Conservation (phyloP, 352 stramenopile species). For the Phytophthora sojae region DNA sequence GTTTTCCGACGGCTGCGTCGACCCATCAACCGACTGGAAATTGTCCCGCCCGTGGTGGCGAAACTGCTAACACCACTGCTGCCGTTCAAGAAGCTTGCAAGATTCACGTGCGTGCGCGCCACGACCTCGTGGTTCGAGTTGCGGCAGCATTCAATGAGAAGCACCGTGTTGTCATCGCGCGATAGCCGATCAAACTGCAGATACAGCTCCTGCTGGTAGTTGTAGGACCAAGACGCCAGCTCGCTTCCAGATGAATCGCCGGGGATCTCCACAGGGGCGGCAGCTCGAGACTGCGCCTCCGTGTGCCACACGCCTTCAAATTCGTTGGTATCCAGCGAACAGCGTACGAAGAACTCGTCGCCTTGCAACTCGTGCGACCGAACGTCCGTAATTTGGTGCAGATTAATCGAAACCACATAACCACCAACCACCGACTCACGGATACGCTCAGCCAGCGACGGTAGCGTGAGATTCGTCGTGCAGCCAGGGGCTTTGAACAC, state of each 20-base stretch:
- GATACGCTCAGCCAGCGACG: constrained; percentile 82
- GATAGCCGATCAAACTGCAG: constrained; percentile 87
- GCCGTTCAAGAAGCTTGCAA: constrained; percentile 82
- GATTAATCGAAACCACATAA: constrained; percentile 78
- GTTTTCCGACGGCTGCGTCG: constrained; percentile 38
- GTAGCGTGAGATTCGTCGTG: constrained; percentile 82
- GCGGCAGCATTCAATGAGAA: constrained; percentile 85
- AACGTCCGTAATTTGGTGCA: constrained; percentile 75
- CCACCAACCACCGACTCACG: constrained; percentile 86
- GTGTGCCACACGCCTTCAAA: constrained; percentile 88
- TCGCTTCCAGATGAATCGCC: constrained; percentile 26
- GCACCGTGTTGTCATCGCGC: constrained; percentile 85
- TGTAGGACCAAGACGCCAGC: constrained; percentile 57
- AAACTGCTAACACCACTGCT: constrained; percentile 20
- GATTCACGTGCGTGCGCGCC: constrained; percentile 83
- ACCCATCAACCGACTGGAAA: constrained; percentile 34
- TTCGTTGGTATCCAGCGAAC: constrained; percentile 85
- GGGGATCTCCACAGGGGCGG: constrained; percentile 45
- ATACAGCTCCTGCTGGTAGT: constrained; percentile 84
- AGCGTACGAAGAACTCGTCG: constrained; percentile 85
- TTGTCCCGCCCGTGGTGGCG: constrained; percentile 19
- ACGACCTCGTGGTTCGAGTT: constrained; percentile 79
- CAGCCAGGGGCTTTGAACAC: constrained; percentile 84
- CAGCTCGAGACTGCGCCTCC: constrained; percentile 73
- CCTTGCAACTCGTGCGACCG: constrained; percentile 61